Evolutionary conservation across 2,329 filamentous ascomycete genomes (phyloP).

Genomic region (Monosporascus sp.): DNA sequence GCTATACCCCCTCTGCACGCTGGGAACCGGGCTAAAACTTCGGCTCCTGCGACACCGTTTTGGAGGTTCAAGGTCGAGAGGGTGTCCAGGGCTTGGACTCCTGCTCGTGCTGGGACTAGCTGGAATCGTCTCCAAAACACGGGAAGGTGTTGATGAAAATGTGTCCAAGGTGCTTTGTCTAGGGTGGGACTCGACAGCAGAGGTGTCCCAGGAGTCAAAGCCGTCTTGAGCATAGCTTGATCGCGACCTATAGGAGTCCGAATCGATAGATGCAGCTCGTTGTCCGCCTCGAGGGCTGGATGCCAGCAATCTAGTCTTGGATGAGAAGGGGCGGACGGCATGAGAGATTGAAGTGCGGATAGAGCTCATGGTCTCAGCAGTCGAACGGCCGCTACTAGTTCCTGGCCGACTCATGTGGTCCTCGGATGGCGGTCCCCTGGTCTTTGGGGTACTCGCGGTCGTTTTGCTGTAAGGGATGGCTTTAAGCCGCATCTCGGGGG

Average conservation of each 20-base stretch:
- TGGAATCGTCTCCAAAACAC: conserved; percentile 66
- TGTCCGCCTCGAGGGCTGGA: conserved; percentile 32
- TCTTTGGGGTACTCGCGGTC: conserved; percentile 26
- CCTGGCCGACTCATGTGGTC: conserved; percentile 37
- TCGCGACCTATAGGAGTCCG: conserved; percentile 29
- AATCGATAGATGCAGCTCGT: conserved; percentile 45
- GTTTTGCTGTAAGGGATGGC: conserved; percentile 48
- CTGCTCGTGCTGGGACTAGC: conserved; percentile 60
- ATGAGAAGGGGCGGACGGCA: conserved; percentile 49
- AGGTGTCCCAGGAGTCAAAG: conserved; percentile 74
- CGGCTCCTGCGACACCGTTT: conserved; percentile 39
- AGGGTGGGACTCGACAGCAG: conserved; percentile 57
- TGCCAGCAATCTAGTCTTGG: conserved; percentile 49
- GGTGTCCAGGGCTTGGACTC: conserved; percentile 57
- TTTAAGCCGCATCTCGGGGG: conserved; percentile 39
- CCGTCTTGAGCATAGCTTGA: conserved; percentile 47
- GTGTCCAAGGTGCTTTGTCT: conserved; percentile 52
- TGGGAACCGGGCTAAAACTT: conserved; percentile 44
- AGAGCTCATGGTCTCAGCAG: conserved; percentile 41
- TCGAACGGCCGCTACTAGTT: conserved; percentile 40
- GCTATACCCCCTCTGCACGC: conserved; percentile 27
- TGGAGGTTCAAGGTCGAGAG: conserved; percentile 52
- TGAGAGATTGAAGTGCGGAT: conserved; percentile 44
- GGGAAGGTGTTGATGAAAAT: conserved; percentile 38
- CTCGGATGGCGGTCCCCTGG: conserved; percentile 29